Evolutionary conservation across 2,329 filamentous ascomycete species (phyloP), one percentile per base, ranked within the genome.

Genomic region (Penicillium corylophilum): DNA sequence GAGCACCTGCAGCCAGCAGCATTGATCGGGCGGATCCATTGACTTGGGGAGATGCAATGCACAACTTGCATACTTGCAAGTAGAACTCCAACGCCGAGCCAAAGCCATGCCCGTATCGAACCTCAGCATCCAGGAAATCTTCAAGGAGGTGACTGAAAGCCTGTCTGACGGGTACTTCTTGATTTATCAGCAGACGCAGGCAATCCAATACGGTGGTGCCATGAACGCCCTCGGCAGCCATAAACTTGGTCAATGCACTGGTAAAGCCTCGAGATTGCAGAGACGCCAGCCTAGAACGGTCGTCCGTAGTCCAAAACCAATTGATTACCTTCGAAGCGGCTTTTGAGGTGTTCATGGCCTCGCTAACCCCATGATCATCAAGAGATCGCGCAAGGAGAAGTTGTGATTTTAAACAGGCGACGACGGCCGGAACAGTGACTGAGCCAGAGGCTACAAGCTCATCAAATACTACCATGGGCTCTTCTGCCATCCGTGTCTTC

Each of bases 271-370:
- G 51, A n/a, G 63, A 64, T n/a, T 53, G 60, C 33, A 76, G 64
- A 23, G 76, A 62, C 5, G 50, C 48, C 22, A 61, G 57, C 22
- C 66, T 64, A 2, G 64, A 59, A 16, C 61, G 53, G 0, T 62
- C 52, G 48, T 72, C 67, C 2, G 73, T 71, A n/a, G 72, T 66
- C 60, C 66, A 68, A 50, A 73, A 71, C 74, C 74, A 76, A 22
- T 69, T 59, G 10, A 71, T 55, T 10, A 75, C 61, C 39, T 63
- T 66, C 2, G 66, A 67, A 16, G 64, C 73, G 0, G 67, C 65
- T 23, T 56, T 63, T 22, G 72, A 71, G 7, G 60, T 50, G 46
- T 62, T 70, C 66, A 76, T 66, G 15, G 60, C 64, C 31, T 67
- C 56, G 12, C 54, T 51, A 20, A 61, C 51, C 4, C 50, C 56